Base-by-base conservation (phyloP, 768 basidiomycete genomes). In the Calocybe gangraenosa region DNA sequence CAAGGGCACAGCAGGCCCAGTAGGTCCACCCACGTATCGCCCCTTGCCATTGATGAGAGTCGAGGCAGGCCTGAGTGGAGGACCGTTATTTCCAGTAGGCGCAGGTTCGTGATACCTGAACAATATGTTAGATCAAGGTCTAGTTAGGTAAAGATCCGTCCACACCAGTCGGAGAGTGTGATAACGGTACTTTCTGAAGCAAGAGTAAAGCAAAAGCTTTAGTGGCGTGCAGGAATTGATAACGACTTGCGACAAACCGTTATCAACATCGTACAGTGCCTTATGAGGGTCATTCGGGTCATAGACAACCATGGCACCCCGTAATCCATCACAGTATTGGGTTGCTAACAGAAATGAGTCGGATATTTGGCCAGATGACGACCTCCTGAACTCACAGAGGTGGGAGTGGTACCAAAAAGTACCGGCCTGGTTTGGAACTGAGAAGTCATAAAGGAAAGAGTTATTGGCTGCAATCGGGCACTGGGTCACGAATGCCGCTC, bases 281-380 rank as follows among this genome's bases (percentile, higher is more conserved):
- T 36, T 41, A 22, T 60, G 53, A 32, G 65, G 65, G 42, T 70
- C 68, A 4, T 55, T 3, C 8, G 60, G 64, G 35, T 74, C 69
- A 39, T 70, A 65, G 3, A 73, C 48, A n/a, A 69, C 55, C 6
- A 70, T 36, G 2, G 60, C 55, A 3, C 69, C 69, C 35, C 69
- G 57, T n/a, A 69, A 51, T 0, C 71, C 70, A 54, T 72, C 71
- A 42, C 70, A 79, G 43, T 76, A 78, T 51, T 78, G 77, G 1
- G 66, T 66, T 8, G 61, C 61, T 55, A 47, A 19, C 51, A 55
- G 28, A 22, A 7, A 19, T 22, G 21, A 39, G 19, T 8, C 8
- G n/a, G n/a, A n/a, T n/a, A n/a, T n/a, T n/a, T n/a, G n/a, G n/a
- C n/a, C 7, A 40, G 5, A 40, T 9, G 4, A 14, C 13, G 11